Evolutionary conservation across 345 rosid genomes (phyloP).

Genomic region (Mercurialis annua): DNA sequence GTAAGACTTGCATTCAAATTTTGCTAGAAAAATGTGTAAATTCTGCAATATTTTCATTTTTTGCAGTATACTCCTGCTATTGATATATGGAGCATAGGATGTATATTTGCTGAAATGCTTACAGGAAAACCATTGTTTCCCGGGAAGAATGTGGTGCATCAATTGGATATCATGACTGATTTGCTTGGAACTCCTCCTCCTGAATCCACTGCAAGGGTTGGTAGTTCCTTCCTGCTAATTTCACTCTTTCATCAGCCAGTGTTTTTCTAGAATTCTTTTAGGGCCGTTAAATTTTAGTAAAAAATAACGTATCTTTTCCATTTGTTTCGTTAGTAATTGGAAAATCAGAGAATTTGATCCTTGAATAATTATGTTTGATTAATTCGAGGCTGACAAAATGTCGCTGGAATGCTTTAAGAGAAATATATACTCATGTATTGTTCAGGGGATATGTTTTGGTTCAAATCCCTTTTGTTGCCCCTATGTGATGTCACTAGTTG

Average conservation of each 20-base stretch:
- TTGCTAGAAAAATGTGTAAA: background rate
- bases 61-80: conserved; percentile 90
- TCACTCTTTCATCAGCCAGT: conserved; percentile 9
- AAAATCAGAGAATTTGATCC: no score
- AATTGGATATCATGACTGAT: conserved; percentile 94
- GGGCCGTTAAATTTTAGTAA: background rate
- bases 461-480: no score
- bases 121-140: conserved; percentile 91
- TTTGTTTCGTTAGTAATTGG: background rate
- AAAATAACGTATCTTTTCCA: background rate
- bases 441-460: no score
- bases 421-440: no score
- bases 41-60: conserved; percentile 11
- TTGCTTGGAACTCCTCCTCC: conserved; percentile 86
- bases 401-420: no score
- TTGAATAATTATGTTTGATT: no score
- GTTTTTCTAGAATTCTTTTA: background rate
- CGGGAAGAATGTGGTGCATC: conserved; percentile 95
- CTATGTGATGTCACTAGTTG: no score
- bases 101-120: conserved; percentile 98
- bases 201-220: conserved; percentile 75
- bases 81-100: conserved; percentile 98
- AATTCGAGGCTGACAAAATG: no score
- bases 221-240: conserved; percentile 11
- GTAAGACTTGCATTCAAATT: background rate